Percentiles rank a stretch among this genome's conserved stretches.
These are phyloP conservation scores for Pseudogymnoascus sp. DNA, from an alignment of 2,329 filamentous ascomycete genomes.

Conservation along the genomic window DNA sequence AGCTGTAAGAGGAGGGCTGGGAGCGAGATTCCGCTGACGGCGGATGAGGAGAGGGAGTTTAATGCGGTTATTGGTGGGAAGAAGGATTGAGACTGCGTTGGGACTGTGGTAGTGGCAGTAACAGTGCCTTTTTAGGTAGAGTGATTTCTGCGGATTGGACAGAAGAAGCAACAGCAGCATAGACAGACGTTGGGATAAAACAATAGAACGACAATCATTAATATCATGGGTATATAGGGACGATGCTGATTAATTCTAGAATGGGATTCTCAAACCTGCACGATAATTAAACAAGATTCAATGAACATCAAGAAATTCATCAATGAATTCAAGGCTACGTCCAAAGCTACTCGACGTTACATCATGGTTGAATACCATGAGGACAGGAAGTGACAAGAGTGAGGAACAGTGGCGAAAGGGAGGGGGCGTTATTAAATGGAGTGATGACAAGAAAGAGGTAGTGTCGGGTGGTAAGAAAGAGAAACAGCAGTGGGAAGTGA, in stretches of 20 bases:
- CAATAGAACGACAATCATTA: not conserved
- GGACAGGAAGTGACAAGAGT: not conserved
- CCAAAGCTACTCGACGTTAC: too few relatives aligned
- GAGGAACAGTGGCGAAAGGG: not conserved
- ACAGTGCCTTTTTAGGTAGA: not conserved
- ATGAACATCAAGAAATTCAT: not conserved
- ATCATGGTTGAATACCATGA: not conserved
- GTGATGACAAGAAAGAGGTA: not conserved
- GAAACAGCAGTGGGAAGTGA: too few relatives aligned
- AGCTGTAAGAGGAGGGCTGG: slow-evolving; percentile 20
- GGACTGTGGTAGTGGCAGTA: not conserved
- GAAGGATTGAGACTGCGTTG: slow-evolving; percentile 13
- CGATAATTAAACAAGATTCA: not conserved
- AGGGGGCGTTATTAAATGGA: too few relatives aligned
- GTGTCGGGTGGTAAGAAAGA: too few relatives aligned
- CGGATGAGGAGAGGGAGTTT: slow-evolving; percentile 23
- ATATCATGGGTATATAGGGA: not conserved
- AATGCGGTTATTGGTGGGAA: slow-evolving; percentile 14
- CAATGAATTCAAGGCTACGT: too few relatives aligned
- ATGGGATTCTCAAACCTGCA: too few relatives aligned
- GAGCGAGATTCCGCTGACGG: slow-evolving; percentile 16
- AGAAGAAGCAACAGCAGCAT: not conserved
- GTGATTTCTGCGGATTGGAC: not conserved
- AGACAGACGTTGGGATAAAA: not conserved
- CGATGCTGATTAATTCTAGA: not conserved